These are phyloP conservation scores for Elaeis guineensis DNA, from an alignment of 176 grass and related monocot genomes.

Conservation along the genomic window DNA sequence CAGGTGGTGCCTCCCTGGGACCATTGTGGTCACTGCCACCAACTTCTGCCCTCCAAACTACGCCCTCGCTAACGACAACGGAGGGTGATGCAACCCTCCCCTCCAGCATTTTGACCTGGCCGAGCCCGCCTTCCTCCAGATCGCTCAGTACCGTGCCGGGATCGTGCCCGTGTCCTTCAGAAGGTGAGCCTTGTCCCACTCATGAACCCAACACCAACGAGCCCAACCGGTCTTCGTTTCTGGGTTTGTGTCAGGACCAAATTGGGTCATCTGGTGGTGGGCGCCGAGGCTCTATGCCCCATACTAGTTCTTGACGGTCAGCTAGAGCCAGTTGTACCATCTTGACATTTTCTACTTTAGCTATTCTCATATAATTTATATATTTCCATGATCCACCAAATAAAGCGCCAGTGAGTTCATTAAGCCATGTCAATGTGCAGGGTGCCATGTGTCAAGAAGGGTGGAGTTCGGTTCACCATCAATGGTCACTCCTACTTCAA, in stretches of 20 bases:
- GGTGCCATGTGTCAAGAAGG: background rate
- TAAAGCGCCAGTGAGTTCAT: too few relatives aligned
- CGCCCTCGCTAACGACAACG: conserved; percentile 3
- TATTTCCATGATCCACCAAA: too few relatives aligned
- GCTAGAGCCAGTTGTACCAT: too few relatives aligned
- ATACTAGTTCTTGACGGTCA: too few relatives aligned
- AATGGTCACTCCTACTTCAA: conserved; percentile 11
- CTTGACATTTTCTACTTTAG: too few relatives aligned
- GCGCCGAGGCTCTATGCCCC: too few relatives aligned
- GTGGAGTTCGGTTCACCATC: background rate
- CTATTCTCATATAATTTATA: too few relatives aligned
- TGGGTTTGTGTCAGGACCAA: too few relatives aligned
- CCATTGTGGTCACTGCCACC: conserved; percentile 1
- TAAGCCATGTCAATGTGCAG: background rate
- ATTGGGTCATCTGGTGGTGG: too few relatives aligned
- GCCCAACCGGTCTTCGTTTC: too few relatives aligned
- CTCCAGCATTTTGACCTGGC: conserved; percentile 5
- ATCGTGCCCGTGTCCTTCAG: conserved; percentile 1
- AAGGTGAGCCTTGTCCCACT: background rate
- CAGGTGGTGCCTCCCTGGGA: background rate
- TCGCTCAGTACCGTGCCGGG: background rate
- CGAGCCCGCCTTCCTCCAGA: conserved; percentile 11
- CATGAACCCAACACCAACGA: too few relatives aligned
- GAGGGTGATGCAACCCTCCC: conserved; percentile 9
- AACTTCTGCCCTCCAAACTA: conserved; percentile 6